Evolutionary conservation across 1,139 yeast species (phyloP), one percentile per base, ranked within the genome.

Genomic region (Pichia inconspicua): DNA sequence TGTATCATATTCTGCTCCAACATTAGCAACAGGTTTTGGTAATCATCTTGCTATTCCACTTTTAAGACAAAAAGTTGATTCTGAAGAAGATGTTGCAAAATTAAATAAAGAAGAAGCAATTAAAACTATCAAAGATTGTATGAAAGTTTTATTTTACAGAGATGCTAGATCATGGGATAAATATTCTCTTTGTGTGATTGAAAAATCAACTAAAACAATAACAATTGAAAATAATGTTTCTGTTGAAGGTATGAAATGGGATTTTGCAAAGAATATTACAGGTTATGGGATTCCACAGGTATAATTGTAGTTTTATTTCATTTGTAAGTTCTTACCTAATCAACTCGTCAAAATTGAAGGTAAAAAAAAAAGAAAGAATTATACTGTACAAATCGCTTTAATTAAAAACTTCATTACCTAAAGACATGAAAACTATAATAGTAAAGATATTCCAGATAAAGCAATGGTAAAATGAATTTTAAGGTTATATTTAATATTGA

Each of bases 1-100:
- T 43, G 96, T 90, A 22, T 78, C 95, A 0, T 94, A 86, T 66
- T 77, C 87, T 9, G 77, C 97, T 0, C 95, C 96, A 34, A 76
- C 95, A 4, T 71, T 94, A 53, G 96, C 97, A 44, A 90, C 98
- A 2, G 99, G 99, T 1, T 92, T 90, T 66, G 99, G 98, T 50
- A 84, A 95, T 12, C 92, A 94, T 66, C 74, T 94, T 66, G 98
- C 98, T 4, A 70, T 89, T 41, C 99, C 99, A 35, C 71, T 94
- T 57, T 75, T 94, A 65, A 83, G 99, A 70, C 81, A 85, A 64
- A 74, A 84, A 53, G 87, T 85, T 44, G 95, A 90, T 50, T 71
- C 73, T 42, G 97, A 90, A 57, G 81, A 77, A 37, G 96, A 89
- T 58, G 78, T 72, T 30, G 68, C 66, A 47, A 78, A 81, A 42